These are phyloP conservation scores for Colletotrichum zoysiae DNA, from an alignment of 2,329 filamentous ascomycete genomes.

Conservation along the genomic window DNA sequence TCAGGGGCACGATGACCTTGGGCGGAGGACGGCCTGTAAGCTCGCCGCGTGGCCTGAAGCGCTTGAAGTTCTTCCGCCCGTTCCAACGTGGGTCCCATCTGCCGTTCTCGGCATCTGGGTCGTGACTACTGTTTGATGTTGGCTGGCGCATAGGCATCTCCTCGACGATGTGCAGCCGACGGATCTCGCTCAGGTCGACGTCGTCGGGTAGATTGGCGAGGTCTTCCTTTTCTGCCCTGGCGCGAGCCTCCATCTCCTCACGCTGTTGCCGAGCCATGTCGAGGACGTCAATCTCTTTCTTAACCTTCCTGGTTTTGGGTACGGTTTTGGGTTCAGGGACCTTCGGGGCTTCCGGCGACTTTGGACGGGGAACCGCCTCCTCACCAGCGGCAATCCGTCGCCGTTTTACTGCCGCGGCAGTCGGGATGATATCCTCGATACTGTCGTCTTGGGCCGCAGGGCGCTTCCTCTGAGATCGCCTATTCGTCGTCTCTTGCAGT, in stretches of 20 bases:
- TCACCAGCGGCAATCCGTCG: constrained; percentile 74
- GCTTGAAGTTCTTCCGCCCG: constrained; percentile 95
- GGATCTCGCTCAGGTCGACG: constrained; percentile 80
- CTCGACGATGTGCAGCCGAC: constrained; percentile 81
- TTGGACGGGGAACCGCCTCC: constrained; percentile 56
- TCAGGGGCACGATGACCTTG: constrained; percentile 75
- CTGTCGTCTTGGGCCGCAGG: constrained; percentile 64
- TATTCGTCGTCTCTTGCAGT: constrained; percentile 40
- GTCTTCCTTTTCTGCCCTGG: constrained; percentile 66
- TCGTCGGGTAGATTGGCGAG: constrained; percentile 67
- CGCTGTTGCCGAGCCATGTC: constrained; percentile 72
- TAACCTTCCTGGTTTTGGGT: constrained; percentile 60
- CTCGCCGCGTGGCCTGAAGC: constrained; percentile 75
- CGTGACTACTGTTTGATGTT: constrained; percentile 54
- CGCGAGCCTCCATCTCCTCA: constrained; percentile 75
- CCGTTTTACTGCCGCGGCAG: constrained; percentile 82
- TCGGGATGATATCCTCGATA: constrained; percentile 81
- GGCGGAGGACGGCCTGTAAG: constrained; percentile 55
- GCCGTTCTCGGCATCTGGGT: constrained; percentile 65
- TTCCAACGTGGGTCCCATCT: constrained; percentile 94
- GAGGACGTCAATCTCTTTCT: constrained; percentile 76
- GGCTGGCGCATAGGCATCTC: constrained; percentile 73
- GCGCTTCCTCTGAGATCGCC: constrained; percentile 59
- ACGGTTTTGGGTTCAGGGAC: constrained; percentile 45
- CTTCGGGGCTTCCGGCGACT: constrained; percentile 45